phyloP scores from a whole-genome alignment of 2,329 filamentous ascomycete species.

The Botrytis paeoniae region DNA sequence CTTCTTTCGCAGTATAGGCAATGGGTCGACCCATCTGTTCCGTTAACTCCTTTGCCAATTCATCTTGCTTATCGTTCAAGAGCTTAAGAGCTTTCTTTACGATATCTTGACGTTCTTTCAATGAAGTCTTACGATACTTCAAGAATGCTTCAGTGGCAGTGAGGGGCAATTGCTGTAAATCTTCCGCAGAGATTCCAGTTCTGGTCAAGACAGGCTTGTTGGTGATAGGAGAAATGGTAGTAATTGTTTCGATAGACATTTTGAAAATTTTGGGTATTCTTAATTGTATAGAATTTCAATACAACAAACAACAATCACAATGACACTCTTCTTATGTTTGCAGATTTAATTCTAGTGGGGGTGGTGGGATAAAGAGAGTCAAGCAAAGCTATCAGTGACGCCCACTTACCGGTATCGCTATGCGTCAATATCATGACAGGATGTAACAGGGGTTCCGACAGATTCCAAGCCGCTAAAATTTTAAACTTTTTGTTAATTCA shows the following conservation, averaged over 20 bases:
- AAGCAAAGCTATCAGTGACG: constrained; percentile 15
- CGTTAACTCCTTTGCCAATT: constrained; percentile 78
- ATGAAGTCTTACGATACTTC: constrained; percentile 69
- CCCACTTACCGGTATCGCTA: neutral
- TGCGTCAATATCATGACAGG: constrained; percentile 7
- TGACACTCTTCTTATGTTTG: constrained; percentile 2
- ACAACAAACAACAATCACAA: neutral
- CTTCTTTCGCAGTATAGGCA: constrained; percentile 77
- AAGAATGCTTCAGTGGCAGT: constrained; percentile 72
- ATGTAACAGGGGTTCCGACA: constrained; percentile 4
- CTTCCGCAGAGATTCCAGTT: constrained; percentile 66
- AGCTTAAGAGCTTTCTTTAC: constrained; percentile 75
- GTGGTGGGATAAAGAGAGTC: neutral
- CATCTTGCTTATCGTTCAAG: constrained; percentile 70
- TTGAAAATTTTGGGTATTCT: constrained; percentile 14
- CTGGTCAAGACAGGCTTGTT: constrained; percentile 81
- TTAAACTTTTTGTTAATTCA: neutral
- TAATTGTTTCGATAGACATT: constrained; percentile 64
- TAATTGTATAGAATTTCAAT: constrained; percentile 5
- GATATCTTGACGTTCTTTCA: constrained; percentile 74
- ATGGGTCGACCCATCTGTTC: constrained; percentile 96
- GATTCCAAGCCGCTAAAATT: constrained; percentile 11
- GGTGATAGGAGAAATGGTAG: constrained; percentile 86
- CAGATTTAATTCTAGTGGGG: constrained; percentile 11
- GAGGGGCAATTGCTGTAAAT: constrained; percentile 69